Percentiles rank a stretch among this genome's conserved stretches.
These are phyloP conservation scores for Candida taoyuanica DNA, from an alignment of 805 yeast species.

Conservation along the genomic window DNA sequence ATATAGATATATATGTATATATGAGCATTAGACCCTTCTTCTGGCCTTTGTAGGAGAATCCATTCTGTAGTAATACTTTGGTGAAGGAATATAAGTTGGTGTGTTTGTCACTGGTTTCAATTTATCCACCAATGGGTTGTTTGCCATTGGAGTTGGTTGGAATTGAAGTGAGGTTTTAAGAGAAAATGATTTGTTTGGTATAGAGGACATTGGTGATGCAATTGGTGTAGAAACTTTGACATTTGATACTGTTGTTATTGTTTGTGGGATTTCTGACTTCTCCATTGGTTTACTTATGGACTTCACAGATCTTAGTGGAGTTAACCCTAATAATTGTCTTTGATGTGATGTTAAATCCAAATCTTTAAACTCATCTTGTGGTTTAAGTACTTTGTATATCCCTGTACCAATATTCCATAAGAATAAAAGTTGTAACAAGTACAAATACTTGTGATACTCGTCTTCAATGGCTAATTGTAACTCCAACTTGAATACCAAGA, in stretches of 20 bases:
- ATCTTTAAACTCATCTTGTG: conserved; percentile 30
- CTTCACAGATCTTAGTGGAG: conserved; percentile 20
- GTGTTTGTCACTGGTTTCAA: conserved; percentile 10
- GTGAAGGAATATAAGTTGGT: conserved; percentile 29
- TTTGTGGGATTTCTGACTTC: conserved; percentile 15
- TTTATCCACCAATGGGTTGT: conserved; percentile 5
- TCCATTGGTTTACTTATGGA: conserved; percentile 14
- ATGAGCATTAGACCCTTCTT: conserved; percentile 18
- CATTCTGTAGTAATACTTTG: conserved; percentile 29
- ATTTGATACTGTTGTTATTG: conserved; percentile 16
- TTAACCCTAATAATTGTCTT: conserved; percentile 32
- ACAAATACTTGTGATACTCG: conserved; percentile 2
- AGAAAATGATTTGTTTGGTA: conserved; percentile 18
- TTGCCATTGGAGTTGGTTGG: not conserved
- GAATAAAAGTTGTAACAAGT: conserved; percentile 26
- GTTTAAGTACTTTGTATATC: conserved; percentile 28
- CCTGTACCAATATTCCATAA: conserved; percentile 29
- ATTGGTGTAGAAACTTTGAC: too few species aligned
- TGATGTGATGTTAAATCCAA: conserved; percentile 30
- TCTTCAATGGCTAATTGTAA: not conserved
- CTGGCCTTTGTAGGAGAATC: conserved; percentile 29
- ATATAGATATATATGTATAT: too few species aligned
- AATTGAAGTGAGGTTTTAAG: too few species aligned
- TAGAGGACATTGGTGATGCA: conserved; percentile 28
- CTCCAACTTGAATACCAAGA: conserved; percentile 18